phyloP scores from a whole-genome alignment of 441 rosid species.

The Kokia cookei region DNA sequence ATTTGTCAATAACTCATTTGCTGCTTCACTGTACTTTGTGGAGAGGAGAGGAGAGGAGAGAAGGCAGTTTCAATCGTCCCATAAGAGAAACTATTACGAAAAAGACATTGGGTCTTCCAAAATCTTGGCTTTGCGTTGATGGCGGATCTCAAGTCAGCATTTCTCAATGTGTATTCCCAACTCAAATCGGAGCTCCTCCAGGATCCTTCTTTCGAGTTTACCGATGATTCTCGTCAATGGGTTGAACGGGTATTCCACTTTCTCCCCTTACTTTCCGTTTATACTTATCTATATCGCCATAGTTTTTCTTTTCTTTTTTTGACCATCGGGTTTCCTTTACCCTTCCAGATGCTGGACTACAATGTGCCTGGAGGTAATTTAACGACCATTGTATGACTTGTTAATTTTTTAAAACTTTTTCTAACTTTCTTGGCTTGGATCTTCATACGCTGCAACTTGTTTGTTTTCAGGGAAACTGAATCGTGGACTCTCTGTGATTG shows the following conservation, averaged over 20 bases:
- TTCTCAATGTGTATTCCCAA: constrained; percentile 40
- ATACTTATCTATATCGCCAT: background rate
- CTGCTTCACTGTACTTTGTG: background rate
- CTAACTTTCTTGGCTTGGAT: background rate
- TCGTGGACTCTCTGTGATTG: constrained; percentile 75
- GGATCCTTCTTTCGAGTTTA: constrained; percentile 70
- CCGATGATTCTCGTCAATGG: constrained; percentile 63
- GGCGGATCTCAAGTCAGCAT: constrained; percentile 69
- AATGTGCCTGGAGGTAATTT: constrained; percentile 77
- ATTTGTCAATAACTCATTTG: background rate
- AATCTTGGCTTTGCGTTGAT: constrained; percentile 18
- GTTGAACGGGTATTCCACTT: constrained; percentile 42
- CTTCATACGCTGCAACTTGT: background rate
- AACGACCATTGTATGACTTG: background rate
- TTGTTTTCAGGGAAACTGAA: constrained; percentile 60
- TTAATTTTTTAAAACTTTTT: background rate
- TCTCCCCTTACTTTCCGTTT: background rate
- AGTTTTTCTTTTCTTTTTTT: background rate
- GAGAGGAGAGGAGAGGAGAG: background rate
- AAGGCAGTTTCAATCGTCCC: background rate
- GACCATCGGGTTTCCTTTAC: background rate
- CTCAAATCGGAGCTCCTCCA: constrained; percentile 63
- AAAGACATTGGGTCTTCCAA: background rate
- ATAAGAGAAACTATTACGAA: background rate
- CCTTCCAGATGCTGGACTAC: constrained; percentile 78